These are phyloP conservation scores for Aspergillus panamensis DNA, from an alignment of 495 filamentous ascomycete genomes.

Conservation along the genomic window DNA sequence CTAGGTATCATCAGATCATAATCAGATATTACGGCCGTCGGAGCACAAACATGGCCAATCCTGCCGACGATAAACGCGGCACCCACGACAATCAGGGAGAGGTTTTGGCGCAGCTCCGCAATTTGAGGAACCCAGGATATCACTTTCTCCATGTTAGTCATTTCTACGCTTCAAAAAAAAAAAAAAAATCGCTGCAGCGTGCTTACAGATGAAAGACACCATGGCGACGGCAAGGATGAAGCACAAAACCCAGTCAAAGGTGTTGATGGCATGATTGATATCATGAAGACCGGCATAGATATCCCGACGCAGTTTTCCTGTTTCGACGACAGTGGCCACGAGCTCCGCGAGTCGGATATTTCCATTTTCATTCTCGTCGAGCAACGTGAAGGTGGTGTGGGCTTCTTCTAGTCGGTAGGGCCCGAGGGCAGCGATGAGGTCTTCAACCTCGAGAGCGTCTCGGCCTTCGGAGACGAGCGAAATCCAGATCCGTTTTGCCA, in stretches of 20 bases:
- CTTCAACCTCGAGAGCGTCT: neutral
- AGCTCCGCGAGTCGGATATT: neutral
- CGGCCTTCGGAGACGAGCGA: neutral
- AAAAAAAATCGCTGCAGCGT: too few species aligned
- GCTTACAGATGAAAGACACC: neutral
- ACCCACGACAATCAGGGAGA: neutral
- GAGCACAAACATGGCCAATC: neutral
- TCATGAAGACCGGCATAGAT: neutral
- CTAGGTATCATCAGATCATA: neutral
- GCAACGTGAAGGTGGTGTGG: neutral
- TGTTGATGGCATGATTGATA: neutral
- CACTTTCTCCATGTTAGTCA: neutral
- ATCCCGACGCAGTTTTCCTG: neutral
- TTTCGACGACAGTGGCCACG: neutral
- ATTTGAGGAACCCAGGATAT: neutral
- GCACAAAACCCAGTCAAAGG: neutral
- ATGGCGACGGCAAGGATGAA: neutral
- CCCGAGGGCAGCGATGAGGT: neutral
- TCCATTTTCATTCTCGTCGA: neutral
- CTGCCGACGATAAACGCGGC: neutral
- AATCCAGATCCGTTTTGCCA: neutral
- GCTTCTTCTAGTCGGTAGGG: neutral
- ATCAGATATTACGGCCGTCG: neutral
- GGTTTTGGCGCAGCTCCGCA: neutral
- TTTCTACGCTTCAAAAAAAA: neutral